phyloP scores from a whole-genome alignment of 2,329 filamentous ascomycete genomes.

The Penicillium sp. region DNA sequence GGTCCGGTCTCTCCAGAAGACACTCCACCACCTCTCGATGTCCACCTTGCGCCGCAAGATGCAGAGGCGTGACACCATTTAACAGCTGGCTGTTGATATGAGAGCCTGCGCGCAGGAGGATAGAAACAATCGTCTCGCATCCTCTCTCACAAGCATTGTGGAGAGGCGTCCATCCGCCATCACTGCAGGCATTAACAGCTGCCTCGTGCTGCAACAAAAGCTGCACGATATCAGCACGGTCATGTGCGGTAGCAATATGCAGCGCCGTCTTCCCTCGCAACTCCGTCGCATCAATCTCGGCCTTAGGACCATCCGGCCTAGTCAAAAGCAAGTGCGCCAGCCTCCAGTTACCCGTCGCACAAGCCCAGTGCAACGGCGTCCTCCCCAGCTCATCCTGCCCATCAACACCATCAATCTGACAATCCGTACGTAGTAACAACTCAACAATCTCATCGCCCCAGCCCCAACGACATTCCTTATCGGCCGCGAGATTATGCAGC shows the following conservation, averaged over 20 bases:
- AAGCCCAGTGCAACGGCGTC: slow-evolving; percentile 59
- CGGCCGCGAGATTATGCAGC: slow-evolving; percentile 46
- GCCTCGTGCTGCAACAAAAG: slow-evolving; percentile 47
- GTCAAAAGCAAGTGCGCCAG: slow-evolving; percentile 51
- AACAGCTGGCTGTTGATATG: slow-evolving; percentile 40
- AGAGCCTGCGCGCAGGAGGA: slow-evolving; percentile 41
- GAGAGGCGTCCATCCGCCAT: slow-evolving; percentile 54
- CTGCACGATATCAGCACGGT: slow-evolving; percentile 35
- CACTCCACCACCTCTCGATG: slow-evolving; percentile 38
- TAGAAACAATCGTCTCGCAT: slow-evolving; percentile 43
- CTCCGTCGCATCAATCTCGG: slow-evolving; percentile 46
- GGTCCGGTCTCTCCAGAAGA: slow-evolving; percentile 31
- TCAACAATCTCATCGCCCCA: slow-evolving; percentile 49
- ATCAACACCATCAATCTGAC: slow-evolving; percentile 40
- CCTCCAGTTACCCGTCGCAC: slow-evolving; percentile 54
- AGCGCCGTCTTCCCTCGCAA: slow-evolving; percentile 46
- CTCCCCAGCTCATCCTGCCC: slow-evolving; percentile 49
- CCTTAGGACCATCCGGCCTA: slow-evolving; percentile 31
- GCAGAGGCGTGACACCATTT: slow-evolving; percentile 41
- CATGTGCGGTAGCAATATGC: slow-evolving; percentile 51
- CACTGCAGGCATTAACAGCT: slow-evolving; percentile 48
- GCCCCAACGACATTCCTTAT: slow-evolving; percentile 43
- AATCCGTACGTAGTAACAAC: slow-evolving; percentile 40
- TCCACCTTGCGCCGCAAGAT: slow-evolving; percentile 42
- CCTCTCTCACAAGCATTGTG: slow-evolving; percentile 56